Evolutionary conservation across 345 rosid species (phyloP).

Genomic region (Noccaea caerulescens): DNA sequence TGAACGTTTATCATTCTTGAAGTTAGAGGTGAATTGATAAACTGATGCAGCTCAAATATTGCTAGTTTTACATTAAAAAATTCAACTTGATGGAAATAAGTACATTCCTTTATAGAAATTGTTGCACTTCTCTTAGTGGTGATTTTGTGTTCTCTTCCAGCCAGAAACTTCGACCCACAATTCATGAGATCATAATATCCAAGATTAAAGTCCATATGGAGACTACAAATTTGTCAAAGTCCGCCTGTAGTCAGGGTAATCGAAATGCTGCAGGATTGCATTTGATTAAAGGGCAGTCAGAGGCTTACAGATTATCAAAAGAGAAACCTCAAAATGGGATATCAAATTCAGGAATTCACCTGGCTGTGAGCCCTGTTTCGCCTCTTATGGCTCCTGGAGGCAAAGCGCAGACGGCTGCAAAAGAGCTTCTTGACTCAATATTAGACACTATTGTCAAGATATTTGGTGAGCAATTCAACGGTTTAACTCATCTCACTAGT

Average conservation of each 20-base stretch:
- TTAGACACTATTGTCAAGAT: conserved; percentile 77
- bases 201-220: conserved; percentile 82
- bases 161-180: conserved; percentile 89
- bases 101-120: conserved; percentile 8
- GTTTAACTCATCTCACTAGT: conserved; percentile 25
- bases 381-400: conserved; percentile 96
- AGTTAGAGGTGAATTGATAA: conserved; percentile 21
- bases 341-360: conserved; percentile 62
- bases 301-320: conserved; percentile 65
- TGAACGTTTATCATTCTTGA: conserved; percentile 17
- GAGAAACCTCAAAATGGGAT: conserved; percentile 84
- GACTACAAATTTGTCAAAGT: conserved; percentile 65
- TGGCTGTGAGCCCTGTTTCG: conserved; percentile 96
- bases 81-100: conserved; percentile 6
- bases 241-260: conserved; percentile 54
- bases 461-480: conserved; percentile 66
- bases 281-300: conserved; percentile 68
- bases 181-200: conserved; percentile 89
- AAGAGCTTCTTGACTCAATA: conserved; percentile 90
- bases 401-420: conserved; percentile 88
- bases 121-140: conserved; percentile 8
- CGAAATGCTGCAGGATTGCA: conserved; percentile 54
- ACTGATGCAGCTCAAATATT: conserved; percentile 25
- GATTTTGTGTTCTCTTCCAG: conserved; percentile 56
- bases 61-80: conserved; percentile 27